Base-by-base conservation (phyloP, 108 stramenopile species). In the Heterococcus sp. region DNA sequence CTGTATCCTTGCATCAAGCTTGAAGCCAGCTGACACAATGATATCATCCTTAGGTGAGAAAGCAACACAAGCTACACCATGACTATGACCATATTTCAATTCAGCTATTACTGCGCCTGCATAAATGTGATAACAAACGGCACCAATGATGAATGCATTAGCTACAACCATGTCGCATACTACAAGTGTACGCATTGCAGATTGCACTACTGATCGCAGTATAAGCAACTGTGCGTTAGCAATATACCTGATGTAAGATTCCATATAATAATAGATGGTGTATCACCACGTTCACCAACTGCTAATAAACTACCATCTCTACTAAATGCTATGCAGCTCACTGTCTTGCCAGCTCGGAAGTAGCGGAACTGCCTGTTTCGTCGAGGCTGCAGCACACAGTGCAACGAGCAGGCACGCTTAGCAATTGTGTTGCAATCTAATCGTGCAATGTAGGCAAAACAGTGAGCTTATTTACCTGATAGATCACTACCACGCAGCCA, bases 401-500 rank as follows among this genome's bases (percentile, higher is more conserved):
- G 46, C 46, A 58, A 58, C 46, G 21, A 58, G 46, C 46, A 58
- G 46, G 14, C 8, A 58, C 46, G 46, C 46, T 58, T 21, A 58
- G 46, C 46, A 58, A n/a, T n/a, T n/a, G n/a, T n/a, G n/a, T n/a
- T n/a, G n/a, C n/a, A 58, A 21, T 8, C 46, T 14, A 58, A 58
- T 58, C 46, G 14, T 14, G 46, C 46, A 58, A 21, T 21, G 46
- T 8, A 8, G 21, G 46, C 46, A 58, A 21, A n/a, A n/a, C n/a
- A n/a, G n/a, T n/a, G n/a, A n/a, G n/a, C n/a, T n/a, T 58, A 58
- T 21, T 37, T 34, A 80, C 78, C 68, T 71, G 64, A 65, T 80
- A 80, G 72, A 80, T 73, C 37, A 80, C 78, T 35, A 80, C 78
- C 39, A 80, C 72, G 71, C 78, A 80, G 37, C 78, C 78, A 33